Percentiles rank a stretch among this genome's conserved stretches.
Conservation (phyloP, 768 basidiomycete species). For the Boletus reticuloceps region DNA sequence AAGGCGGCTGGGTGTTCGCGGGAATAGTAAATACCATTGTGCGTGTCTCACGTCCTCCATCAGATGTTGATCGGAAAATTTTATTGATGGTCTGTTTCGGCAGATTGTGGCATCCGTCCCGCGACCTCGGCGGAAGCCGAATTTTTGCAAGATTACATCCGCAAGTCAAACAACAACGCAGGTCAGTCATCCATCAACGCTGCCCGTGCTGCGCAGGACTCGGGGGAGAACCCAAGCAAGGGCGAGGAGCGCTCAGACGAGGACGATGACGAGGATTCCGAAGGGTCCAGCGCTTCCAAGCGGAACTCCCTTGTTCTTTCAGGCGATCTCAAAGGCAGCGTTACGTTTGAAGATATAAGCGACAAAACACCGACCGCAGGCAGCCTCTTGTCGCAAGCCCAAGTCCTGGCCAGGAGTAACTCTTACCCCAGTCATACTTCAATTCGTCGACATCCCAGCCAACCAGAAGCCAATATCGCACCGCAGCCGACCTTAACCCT, state of each 20-base stretch:
- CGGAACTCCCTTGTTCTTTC: constrained; percentile 69
- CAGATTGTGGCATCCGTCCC: constrained; percentile 90
- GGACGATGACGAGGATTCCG: constrained; percentile 85
- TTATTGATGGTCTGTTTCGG: constrained; percentile 29
- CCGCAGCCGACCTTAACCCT: constrained; percentile 60
- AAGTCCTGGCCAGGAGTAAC: constrained; percentile 56
- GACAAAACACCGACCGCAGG: constrained; percentile 88
- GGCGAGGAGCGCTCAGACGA: constrained; percentile 77
- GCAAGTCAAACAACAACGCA: constrained; percentile 85
- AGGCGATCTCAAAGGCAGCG: constrained; percentile 55
- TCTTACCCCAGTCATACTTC: constrained; percentile 67
- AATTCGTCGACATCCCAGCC: constrained; percentile 67
- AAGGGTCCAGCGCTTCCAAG: constrained; percentile 72
- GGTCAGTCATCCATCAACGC: constrained; percentile 74
- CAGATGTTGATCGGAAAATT: constrained; percentile 30
- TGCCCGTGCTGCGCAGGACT: constrained; percentile 69
- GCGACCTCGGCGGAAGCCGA: constrained; percentile 90
- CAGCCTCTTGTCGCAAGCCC: constrained; percentile 72
- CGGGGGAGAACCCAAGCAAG: constrained; percentile 55
- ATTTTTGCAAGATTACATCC: constrained; percentile 89
- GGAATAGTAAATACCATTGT: constrained; percentile 98
- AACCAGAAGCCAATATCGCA: constrained; percentile 52
- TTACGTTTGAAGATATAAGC: constrained; percentile 63
- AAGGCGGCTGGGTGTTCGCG: constrained; percentile 85
- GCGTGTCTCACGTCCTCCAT: constrained; percentile 39